Percentiles rank a stretch among this genome's conserved stretches.
Evolutionary conservation across 306 rosid genomes (phyloP).

Genomic region (Neltuma alba): DNA sequence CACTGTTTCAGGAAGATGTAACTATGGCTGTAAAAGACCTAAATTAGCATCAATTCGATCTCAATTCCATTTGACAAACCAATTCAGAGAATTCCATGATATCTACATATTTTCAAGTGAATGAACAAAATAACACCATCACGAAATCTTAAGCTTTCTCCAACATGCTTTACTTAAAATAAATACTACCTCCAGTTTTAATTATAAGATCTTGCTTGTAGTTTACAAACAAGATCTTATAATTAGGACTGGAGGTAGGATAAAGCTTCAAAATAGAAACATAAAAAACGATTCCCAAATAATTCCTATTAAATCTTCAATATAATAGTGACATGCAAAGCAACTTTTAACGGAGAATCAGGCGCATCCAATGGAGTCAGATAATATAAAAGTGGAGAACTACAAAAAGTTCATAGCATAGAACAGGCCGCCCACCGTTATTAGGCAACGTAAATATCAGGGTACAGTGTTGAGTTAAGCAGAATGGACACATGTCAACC

Average conservation of each 20-base stretch:
- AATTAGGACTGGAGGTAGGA: too few species aligned
- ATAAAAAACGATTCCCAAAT: not conserved
- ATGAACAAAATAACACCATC: not conserved
- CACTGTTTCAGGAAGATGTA: too few species aligned
- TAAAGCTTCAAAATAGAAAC: not conserved
- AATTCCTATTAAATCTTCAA: not conserved
- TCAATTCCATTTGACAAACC: not conserved
- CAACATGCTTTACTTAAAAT: not conserved
- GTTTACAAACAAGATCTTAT: too few species aligned
- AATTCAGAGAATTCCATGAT: not conserved
- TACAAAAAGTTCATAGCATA: slow-evolving; percentile 20
- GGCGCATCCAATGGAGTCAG: not conserved
- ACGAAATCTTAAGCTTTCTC: not conserved
- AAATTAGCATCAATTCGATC: not conserved
- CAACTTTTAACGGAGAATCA: not conserved
- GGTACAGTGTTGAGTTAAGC: not conserved
- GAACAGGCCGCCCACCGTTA: slow-evolving; percentile 7
- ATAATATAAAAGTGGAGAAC: not conserved
- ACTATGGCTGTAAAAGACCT: too few species aligned
- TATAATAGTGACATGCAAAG: not conserved
- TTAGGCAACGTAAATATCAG: slow-evolving; percentile 22
- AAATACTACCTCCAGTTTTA: too few species aligned
- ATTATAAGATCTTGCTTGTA: too few species aligned
- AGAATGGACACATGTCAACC: slow-evolving; percentile 15
- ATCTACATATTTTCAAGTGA: too few species aligned